Evolutionary conservation across 2,329 filamentous ascomycete species (phyloP), one percentile per base, ranked within the genome.

Genomic region (Ascochyta lentis): DNA sequence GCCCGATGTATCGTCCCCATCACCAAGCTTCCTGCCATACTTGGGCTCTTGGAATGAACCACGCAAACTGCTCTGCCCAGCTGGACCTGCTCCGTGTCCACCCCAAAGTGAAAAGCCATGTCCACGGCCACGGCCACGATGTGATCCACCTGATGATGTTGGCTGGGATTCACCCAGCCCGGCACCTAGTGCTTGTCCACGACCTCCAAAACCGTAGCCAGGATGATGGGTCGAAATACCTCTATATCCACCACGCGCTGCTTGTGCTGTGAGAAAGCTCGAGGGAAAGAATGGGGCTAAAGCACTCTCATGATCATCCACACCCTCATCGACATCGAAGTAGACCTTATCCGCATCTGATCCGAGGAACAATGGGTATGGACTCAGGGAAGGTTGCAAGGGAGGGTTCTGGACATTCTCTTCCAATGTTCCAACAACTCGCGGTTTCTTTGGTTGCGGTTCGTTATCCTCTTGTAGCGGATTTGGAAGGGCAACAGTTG

Each of bases 381-480:
- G 31, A 34, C 15, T n/a, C n/a, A 12, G 10, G 13, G 15, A 13
- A 6, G 31, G 31, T 5, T 34, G 13, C 13, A 13, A 34, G 31
- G 2, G 8, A 34, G 15, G 13, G n/a, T 15, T 13, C 5, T 34
- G 31, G n/a, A 12, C 4, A n/a, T 13, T 29, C 23, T 24, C 16
- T 9, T n/a, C 13, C 19, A 24, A 13, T 19, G 37, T n/a, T 7
- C 24, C 19, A 4, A 33, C 35, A 3, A 55, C 8, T 16, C 47
- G 41, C 10, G 53, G 16, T 22, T 33, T 50, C 46, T 55, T 55
- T 16, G 41, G 3, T 24, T 49, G 29, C 26, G 53, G 40, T 35
- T 46, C 41, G 23, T 23, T 7, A 2, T 41, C 46, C 6, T 49
- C 23, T 29, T 31, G 4, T 2, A 10, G 12, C 7, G 29, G 10